Evolutionary conservation across 345 rosid genomes (phyloP), one percentile per base, ranked within the genome.

Genomic region (Linum trigynum): DNA sequence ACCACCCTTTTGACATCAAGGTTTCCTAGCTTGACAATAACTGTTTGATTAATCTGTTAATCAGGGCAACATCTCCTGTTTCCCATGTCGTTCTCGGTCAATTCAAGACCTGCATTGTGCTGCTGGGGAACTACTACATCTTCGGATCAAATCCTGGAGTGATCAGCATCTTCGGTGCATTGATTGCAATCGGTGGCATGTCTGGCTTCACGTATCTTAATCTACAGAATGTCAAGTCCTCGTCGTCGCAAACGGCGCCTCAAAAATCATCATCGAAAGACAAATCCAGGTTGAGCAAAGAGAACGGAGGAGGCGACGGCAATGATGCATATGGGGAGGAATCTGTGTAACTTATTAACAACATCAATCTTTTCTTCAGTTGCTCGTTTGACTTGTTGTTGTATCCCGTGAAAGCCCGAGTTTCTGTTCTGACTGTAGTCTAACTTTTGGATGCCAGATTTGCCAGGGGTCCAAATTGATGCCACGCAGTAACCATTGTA

Each of bases 81-180:
- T 80, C 94, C 16, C 94, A 85, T 14, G 90, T 87, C 2, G 90
- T 87, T 67, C 86, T 83, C 1, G 94, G 94, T 69, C 94, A 87
- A 71, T 87, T 87, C 80, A 87, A 87, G 77, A 87, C 94, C 1
- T 87, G 94, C 38, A 77, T 85, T 65, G 65, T 87, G 62, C 86
- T 87, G 63, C 82, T 87, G 0, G 90, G 94, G 45, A 87, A 81
- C 57, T 87, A 55, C 64, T 83, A 83, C 67, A 43, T 87, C 7
- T 85, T 87, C 12, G 78, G 81, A 37, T 77, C 94, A 17, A 85
- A 85, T 72, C 94, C 94, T 2, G 90, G 94, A 36, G 55, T 63
- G 37, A 82, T 78, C 53, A 87, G 90, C 65, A 79, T 85, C 59
- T 69, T 72, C 17, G 90, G 90, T 39, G 94, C 90, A 8, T 76